Evolutionary conservation across 176 grass and related monocot genomes (phyloP), one percentile per base, ranked within the genome.

Genomic region (Tillandsia leiboldiana): DNA sequence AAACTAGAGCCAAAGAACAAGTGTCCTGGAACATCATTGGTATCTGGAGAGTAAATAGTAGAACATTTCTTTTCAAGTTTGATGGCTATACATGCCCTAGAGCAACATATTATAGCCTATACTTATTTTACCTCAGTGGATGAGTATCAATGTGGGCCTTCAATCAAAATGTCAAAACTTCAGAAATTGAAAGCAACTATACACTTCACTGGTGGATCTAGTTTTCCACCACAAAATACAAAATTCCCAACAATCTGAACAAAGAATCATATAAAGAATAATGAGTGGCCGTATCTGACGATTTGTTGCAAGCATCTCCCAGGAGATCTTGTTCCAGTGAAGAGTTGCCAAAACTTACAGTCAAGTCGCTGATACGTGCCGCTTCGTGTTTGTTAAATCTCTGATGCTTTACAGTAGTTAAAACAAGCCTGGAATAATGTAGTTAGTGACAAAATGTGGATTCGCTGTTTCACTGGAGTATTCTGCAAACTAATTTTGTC

Each of bases 111-210:
- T 52, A 24, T 75, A 48, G 15, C 26, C 27, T 23, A 48, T 63
- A 54, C 49, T 66, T 75, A 49, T 67, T 75, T 56, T 65, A 52
- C 73, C 8, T 14, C 73, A 48, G 10, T 18, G 73, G 26, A 75
- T 66, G 50, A 75, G 14, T 53, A 15, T 5, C 49, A 56, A 66
- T 26, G 26, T 65, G 63, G 51, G 33, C 13, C 47, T 47, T 12
- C 18, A 9, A 52, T 27, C 50, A 15, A 48, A n/a, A 53, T 67
- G 48, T 26, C 15, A 67, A 29, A 20, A 53, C 22, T 66, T 66
- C 48, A 67, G 64, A 67, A 17, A 51, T 27, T 11, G 26, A 73
- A 73, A 73, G 71, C 61, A 42, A 42, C 33, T 42, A 42, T 42
- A 42, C 33, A 42, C 33, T 42, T 42, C 8, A 26, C 58, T 63